phyloP scores from a whole-genome alignment of 73 alveolate species.

The Tetrahymena thermophila region DNA sequence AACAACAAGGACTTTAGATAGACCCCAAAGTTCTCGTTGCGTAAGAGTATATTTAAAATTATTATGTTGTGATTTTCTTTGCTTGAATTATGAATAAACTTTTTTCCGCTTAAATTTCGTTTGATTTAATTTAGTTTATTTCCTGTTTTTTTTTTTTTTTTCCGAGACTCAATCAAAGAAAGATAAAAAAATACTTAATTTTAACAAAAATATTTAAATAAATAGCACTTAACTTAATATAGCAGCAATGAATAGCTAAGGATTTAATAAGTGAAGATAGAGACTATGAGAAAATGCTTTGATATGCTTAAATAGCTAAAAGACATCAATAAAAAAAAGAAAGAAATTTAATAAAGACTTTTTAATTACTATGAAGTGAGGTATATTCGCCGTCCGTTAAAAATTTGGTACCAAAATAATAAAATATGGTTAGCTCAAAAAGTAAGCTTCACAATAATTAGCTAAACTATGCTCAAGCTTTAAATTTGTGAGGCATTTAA shows the following conservation, averaged over 20 bases:
- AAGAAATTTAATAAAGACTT: neutral
- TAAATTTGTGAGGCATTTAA: neutral
- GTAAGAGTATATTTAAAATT: neutral
- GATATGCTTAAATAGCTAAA: neutral
- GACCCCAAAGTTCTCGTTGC: neutral
- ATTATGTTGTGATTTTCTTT: neutral
- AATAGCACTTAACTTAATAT: neutral
- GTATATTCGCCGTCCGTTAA: neutral
- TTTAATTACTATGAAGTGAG: neutral
- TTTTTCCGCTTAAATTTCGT: neutral
- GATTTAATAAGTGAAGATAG: neutral
- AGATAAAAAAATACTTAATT: neutral
- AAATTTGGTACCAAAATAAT: neutral
- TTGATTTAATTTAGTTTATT: neutral
- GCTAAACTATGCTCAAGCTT: neutral
- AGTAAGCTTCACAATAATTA: neutral
- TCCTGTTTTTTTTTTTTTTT: no score
- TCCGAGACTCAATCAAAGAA: neutral
- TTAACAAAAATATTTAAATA: neutral
- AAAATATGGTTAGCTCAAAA: neutral
- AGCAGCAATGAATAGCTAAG: neutral
- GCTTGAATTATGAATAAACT: neutral
- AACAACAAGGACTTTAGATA: neutral
- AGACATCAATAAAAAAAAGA: neutral
- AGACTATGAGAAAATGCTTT: neutral